Base-by-base conservation (phyloP, 345 rosid species). In the Eucalyptus polybractea region DNA sequence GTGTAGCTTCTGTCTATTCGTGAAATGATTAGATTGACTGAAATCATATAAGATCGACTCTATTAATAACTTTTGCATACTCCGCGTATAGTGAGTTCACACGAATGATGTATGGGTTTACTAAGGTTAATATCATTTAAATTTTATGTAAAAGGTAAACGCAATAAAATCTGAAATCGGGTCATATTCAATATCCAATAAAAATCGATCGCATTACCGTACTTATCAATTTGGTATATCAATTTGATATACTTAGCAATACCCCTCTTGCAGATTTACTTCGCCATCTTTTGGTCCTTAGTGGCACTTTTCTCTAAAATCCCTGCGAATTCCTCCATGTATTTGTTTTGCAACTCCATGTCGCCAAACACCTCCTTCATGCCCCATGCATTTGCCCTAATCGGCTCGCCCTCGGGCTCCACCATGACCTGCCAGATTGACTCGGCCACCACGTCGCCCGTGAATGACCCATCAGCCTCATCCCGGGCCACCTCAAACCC, bases 401-500 rank as follows among this genome's bases (percentile, higher is more conserved):
- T 17, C 14, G 44, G 22, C 89, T 65, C 87, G 8, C 92, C 93
- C 8, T 60, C 22, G 4, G 33, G 80, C 85, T 90, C 89, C 54
- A 29, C 88, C 86, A 90, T 33, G n/a, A 89, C 91, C 60, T 15
- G 86, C 58, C 76, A 56, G 45, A 92, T 67, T 19, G 90, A 47
- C 89, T 89, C 47, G 3, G 91, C 93, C 54, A 89, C 88, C 1
- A 76, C 37, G 2, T 88, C 69, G 3, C 93, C 88, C 5, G 89
- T 86, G 87, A 89, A 92, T 3, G 90, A 87, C 29, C 91, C 91
- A 3, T 90, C 89, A 13, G 2, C 15, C 40, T 92, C 88, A 21
- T 87, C 44, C 67, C 91, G 80, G 15, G 89, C 81, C 53, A 90
- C 69, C 67, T 90, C 92, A 13, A 88, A 15, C 45, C 92, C 91